Conservation (phyloP, 2,329 filamentous ascomycete genomes). For the Arthrobotrys megalospora region DNA sequence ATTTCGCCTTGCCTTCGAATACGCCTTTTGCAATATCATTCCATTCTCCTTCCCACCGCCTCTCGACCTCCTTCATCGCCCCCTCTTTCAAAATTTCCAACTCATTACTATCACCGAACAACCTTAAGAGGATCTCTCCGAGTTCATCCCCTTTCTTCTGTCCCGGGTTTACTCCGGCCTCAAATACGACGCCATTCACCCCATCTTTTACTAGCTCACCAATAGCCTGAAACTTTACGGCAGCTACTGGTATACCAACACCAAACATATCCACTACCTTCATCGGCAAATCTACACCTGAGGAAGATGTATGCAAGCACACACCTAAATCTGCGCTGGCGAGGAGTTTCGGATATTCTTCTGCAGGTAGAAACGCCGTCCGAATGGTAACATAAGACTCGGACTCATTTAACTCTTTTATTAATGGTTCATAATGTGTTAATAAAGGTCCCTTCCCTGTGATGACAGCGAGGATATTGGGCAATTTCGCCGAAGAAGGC, state of each 20-base stretch:
- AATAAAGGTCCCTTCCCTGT: constrained; percentile 94
- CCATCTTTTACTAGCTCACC: constrained; percentile 90
- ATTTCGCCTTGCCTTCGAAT: constrained; percentile 69
- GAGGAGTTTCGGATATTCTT: constrained; percentile 87
- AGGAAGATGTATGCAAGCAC: constrained; percentile 92
- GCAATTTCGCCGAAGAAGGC: constrained; percentile 69
- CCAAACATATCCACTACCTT: constrained; percentile 99
- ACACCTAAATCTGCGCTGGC: constrained; percentile 90
- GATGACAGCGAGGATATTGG: constrained; percentile 86
- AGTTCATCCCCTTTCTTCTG: constrained; percentile 73
- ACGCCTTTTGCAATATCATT: constrained; percentile 82
- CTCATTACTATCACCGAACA: constrained; percentile 66
- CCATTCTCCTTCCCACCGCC: constrained; percentile 95
- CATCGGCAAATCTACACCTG: constrained; percentile 96
- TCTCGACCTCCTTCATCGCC: constrained; percentile 79
- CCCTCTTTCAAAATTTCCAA: constrained; percentile 77
- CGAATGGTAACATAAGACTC: constrained; percentile 80
- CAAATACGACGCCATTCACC: constrained; percentile 88
- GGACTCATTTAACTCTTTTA: constrained; percentile 73
- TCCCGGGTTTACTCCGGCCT: constrained; percentile 68
- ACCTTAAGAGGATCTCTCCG: constrained; percentile 72
- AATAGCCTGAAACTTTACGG: constrained; percentile 88
- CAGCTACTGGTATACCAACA: constrained; percentile 89
- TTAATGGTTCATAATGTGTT: constrained; percentile 78
- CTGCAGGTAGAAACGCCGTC: constrained; percentile 87